These are phyloP conservation scores for Neofusicoccum parvum DNA, from an alignment of 2,329 filamentous ascomycete genomes.

Conservation along the genomic window DNA sequence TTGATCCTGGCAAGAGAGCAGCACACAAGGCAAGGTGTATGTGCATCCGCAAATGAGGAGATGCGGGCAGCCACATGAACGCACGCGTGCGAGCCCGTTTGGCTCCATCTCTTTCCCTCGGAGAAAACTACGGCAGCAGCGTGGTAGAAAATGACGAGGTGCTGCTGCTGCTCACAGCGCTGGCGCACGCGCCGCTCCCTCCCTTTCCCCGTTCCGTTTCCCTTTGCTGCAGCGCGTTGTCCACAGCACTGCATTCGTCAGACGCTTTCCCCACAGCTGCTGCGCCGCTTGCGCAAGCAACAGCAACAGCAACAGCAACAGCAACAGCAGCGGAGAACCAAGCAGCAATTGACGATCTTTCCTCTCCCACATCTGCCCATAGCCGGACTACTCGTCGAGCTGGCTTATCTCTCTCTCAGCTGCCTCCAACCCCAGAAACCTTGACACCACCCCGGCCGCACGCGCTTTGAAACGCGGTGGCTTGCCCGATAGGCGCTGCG, in stretches of 20 bases:
- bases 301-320: no score
- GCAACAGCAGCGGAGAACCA: no score
- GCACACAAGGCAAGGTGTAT: not conserved
- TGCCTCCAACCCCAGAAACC: no score
- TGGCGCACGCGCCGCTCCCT: no score
- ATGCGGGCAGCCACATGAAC: not conserved
- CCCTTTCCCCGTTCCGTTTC: not conserved
- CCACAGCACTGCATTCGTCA: no score
- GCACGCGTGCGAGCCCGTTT: not conserved
- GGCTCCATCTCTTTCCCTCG: not conserved
- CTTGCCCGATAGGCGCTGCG: constrained; percentile 3
- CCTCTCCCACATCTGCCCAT: no score
- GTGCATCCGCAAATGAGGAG: constrained; percentile 4
- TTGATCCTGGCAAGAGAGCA: not conserved
- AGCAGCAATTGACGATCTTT: no score
- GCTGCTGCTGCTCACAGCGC: not conserved
- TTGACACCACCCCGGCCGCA: not conserved
- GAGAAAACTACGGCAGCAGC: not conserved
- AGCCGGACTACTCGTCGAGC: no score
- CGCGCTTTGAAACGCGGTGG: constrained; percentile 6
- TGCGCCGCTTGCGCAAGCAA: no score
- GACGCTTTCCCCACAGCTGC: no score
- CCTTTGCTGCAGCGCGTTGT: no score
- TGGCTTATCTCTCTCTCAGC: no score
- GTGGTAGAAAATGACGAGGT: not conserved